Conservation (phyloP, 2,329 filamentous ascomycete genomes). For the Grosmannia huntii region DNA sequence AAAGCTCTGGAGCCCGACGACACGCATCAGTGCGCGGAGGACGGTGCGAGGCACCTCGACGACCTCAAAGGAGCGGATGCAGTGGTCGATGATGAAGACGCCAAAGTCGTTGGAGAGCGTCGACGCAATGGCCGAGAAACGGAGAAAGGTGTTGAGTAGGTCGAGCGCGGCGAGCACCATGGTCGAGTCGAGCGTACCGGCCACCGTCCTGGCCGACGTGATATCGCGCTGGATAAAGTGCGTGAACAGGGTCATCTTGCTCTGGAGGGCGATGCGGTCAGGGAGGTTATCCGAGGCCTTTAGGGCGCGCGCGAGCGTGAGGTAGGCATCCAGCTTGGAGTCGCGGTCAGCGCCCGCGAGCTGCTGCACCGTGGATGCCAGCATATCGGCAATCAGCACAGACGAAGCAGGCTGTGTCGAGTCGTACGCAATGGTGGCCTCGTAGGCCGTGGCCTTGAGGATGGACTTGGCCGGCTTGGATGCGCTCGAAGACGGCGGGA, state of each 20-base stretch:
- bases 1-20: constrained; percentile 73
- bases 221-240: constrained; percentile 81
- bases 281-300: constrained; percentile 75
- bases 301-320: constrained; percentile 61
- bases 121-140: constrained; percentile 56
- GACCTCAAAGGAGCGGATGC: constrained; percentile 61
- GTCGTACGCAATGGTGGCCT: constrained; percentile 13
- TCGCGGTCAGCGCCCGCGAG: constrained; percentile 61
- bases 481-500: constrained; percentile 16
- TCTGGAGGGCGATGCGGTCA: constrained; percentile 56
- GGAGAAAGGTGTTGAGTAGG: constrained; percentile 64
- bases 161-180: constrained; percentile 68
- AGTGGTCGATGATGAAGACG: constrained; percentile 67
- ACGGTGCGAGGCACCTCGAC: constrained; percentile 60
- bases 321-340: constrained; percentile 74
- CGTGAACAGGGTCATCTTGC: constrained; percentile 64
- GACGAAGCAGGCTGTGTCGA: constrained; percentile 23
- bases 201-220: constrained; percentile 38
- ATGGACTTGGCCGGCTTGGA: constrained; percentile 52
- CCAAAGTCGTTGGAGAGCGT: constrained; percentile 68
- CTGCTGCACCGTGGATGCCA: constrained; percentile 74
- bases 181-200: constrained; percentile 48
- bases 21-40: constrained; percentile 64
- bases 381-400: constrained; percentile 60
- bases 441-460: constrained; percentile 51